Evolutionary conservation across 2,329 filamentous ascomycete species (phyloP).

Genomic region (Microsporum audouinii): DNA sequence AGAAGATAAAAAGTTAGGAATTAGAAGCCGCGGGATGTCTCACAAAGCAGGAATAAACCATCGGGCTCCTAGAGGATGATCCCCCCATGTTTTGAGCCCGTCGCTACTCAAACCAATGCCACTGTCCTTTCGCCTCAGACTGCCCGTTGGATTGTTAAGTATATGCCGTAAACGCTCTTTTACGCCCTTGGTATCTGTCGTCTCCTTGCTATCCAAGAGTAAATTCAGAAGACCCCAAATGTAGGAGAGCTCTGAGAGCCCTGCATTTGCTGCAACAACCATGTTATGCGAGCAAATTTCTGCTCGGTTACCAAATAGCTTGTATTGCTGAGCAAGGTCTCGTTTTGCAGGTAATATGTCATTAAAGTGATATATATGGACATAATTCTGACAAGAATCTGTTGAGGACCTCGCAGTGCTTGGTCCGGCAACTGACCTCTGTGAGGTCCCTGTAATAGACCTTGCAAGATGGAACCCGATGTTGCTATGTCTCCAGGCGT

Average conservation of each 20-base stretch:
- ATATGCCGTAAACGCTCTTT: background rate
- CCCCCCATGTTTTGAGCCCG: conserved; percentile 44
- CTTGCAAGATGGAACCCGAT: conserved; percentile 47
- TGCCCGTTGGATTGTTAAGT: background rate
- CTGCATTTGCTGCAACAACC: conserved; percentile 58
- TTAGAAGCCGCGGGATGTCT: conserved; percentile 6
- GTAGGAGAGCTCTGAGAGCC: conserved; percentile 59
- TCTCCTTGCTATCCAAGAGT: conserved; percentile 61
- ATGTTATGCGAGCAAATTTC: conserved; percentile 79
- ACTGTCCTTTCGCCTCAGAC: conserved; percentile 21
- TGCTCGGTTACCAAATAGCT: conserved; percentile 70
- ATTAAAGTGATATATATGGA: conserved; percentile 62
- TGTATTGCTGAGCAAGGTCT: conserved; percentile 66
- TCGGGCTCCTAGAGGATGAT: conserved; percentile 43
- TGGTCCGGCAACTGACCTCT: conserved; percentile 44
- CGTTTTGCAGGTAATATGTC: conserved; percentile 66
- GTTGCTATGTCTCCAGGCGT: conserved; percentile 41
- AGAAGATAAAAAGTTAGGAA: background rate
- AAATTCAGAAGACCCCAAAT: conserved; percentile 75
- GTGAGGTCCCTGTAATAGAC: conserved; percentile 35
- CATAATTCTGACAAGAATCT: conserved; percentile 50
- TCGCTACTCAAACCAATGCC: conserved; percentile 25
- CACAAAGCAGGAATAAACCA: conserved; percentile 46
- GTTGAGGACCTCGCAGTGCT: conserved; percentile 39
- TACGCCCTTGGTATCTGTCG: conserved; percentile 46